Evolutionary conservation across 2,329 filamentous ascomycete species (phyloP), one percentile per base, ranked within the genome.

Genomic region (Xylaria sp.): DNA sequence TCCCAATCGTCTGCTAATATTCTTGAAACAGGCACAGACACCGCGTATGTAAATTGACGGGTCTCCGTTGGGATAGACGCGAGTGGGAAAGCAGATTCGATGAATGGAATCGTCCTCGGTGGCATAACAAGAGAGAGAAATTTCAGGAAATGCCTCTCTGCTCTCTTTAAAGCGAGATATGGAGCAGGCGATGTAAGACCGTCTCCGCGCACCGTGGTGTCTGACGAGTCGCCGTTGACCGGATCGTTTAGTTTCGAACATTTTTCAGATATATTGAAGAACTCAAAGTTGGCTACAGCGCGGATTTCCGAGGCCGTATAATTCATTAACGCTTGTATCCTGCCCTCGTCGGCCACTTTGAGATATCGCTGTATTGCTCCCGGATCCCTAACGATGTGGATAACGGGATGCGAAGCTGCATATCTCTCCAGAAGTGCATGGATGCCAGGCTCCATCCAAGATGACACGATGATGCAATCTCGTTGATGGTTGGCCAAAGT

Each of bases 261-360:
- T 17, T 76, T 79, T 70, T 91, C 89, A 1, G 88, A 88, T 15
- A 90, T 78, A 67, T 92, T 92, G 78, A 87, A 92, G 73, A 92
- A 93, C 70, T 93, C 90, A 64, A 90, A 84, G 67, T 91, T 92
- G 10, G 88, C 88, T 71, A 87, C 91, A 1, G 81, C 81, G 49
- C 88, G 81, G 67, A 90, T 87, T 15, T 90, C 82, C 1, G 81
- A 77, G 21, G 80, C 81, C 65, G 83, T 85, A 13, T 83, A 81
- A 17, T 82, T 80, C 25, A 91, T 75, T 6, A 91, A 79, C 46
- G 84, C 84, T 43, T 81, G 78, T 1, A 89, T 80, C 66, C 85
- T 86, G 37, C 80, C 77, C 27, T 82, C 76, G 51, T 87, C 81
- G 67, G 80, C 80, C n/a, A 83, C 78, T 41, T 79, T 81, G 40